These are phyloP conservation scores for Citrus australasica DNA, from an alignment of 345 rosid genomes.

Conservation along the genomic window DNA sequence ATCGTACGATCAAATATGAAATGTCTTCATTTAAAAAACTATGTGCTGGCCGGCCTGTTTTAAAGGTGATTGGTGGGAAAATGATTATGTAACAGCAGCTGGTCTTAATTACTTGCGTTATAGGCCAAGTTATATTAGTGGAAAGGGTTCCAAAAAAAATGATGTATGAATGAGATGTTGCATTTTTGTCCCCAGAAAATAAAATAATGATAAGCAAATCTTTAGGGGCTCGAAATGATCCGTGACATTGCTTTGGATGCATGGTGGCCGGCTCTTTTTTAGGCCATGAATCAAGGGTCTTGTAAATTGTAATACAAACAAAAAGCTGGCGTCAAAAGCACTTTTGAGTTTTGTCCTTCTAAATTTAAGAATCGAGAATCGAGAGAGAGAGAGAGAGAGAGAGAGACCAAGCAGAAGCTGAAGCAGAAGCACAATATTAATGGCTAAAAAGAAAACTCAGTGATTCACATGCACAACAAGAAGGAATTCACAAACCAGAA, in stretches of 20 bases:
- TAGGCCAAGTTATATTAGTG: too few species aligned
- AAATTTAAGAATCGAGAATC: not conserved
- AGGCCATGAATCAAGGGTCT: constrained; percentile 16
- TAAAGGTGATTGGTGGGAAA: too few species aligned
- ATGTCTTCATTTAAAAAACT: not conserved
- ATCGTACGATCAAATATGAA: not conserved
- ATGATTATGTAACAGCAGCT: too few species aligned
- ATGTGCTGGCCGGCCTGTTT: not conserved
- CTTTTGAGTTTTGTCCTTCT: constrained; percentile 1
- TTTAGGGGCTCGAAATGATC: not conserved
- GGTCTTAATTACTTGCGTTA: too few species aligned
- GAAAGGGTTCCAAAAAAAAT: too few species aligned
- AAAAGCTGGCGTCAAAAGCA: constrained; percentile 13
- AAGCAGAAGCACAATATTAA: not conserved
- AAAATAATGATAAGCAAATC: not conserved
- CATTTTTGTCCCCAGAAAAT: not conserved
- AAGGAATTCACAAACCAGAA: not conserved
- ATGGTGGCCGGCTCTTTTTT: not conserved
- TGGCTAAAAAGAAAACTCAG: not conserved
- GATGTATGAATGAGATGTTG: not conserved
- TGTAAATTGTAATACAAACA: constrained; percentile 11
- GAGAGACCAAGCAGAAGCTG: not conserved
- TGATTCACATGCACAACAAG: constrained; percentile 18
- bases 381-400: not conserved
- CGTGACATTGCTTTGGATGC: constrained; percentile 15